Base-by-base conservation (phyloP, 805 yeast genomes). In the Spencermartinsiella europaea region DNA sequence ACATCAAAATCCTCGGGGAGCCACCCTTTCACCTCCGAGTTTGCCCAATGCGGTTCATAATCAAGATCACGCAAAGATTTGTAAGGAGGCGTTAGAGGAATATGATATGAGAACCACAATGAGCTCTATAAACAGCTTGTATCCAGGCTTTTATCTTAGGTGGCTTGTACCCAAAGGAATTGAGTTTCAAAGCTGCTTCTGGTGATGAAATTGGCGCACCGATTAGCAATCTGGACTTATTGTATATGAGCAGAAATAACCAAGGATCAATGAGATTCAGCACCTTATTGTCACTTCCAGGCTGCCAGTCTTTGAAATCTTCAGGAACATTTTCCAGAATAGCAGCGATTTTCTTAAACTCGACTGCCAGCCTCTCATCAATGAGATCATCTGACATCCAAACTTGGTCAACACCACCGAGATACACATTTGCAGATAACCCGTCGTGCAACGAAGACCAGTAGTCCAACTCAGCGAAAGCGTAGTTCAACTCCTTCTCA, bases 211-310 rank as follows among this genome's bases (percentile, higher is more conserved):
- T 14, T 28, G 44, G 44, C 5, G 17, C 5, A 19, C 21, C 33
- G 10, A 16, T 27, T 0, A 62, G 68, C n/a, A n/a, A n/a, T n/a
- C n/a, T n/a, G n/a, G n/a, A n/a, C n/a, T n/a, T n/a, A 14, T 47
- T 38, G 44, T 68, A 69, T 35, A 53, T 62, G 22, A 63, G 51
- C 4, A 71, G 69, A 39, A 58, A 70, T 34, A 71, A 58, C 16
- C 72, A 69, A 21, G 75, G 74, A 45, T 71, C 74, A 12, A 65
- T 72, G 19, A 71, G 57, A 49, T 69, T 70, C 17, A 68, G 49
- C 2, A 69, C 73, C 51, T 65, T 63, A n/a, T 66, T 55, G 38
- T 68, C 51, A 5, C 70, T 60, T 2, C 62, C 63, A 14, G 73
- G 73, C 47, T 68, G 73, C 52, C 64, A 69, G 45, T 69, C 72